A percentile compares a stretch with the other conserved stretches of the same genome.
Evolutionary conservation across 1,139 yeast species (phyloP).

Genomic region (Geotrichum macrosporum): DNA sequence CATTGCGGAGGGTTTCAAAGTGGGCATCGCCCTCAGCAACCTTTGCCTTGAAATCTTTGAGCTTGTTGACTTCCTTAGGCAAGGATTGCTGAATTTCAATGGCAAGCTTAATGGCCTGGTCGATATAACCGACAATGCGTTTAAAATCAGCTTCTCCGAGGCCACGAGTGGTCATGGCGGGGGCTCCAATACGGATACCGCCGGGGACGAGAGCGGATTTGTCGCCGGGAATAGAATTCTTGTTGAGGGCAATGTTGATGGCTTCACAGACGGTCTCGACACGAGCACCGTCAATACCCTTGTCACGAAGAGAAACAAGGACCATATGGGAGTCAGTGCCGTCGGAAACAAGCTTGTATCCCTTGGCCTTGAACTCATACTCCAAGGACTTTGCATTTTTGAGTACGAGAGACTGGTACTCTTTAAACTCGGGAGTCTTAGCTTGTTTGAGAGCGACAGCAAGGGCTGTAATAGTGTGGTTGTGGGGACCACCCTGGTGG

Average conservation of each 20-base stretch:
- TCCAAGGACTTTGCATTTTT: conserved; percentile 78
- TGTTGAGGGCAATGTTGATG: conserved; percentile 89
- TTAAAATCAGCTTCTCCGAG: conserved; percentile 73
- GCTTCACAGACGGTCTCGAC: conserved; percentile 87
- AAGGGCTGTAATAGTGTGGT: conserved; percentile 92
- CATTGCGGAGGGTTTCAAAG: conserved; percentile 61
- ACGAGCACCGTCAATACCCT: conserved; percentile 92
- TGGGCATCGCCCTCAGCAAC: conserved; percentile 65
- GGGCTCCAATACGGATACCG: conserved; percentile 94
- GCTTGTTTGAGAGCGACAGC: conserved; percentile 95
- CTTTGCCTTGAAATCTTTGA: conserved; percentile 89
- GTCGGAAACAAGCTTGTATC: conserved; percentile 76
- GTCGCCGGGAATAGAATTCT: conserved; percentile 95
- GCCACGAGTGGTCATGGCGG: conserved; percentile 98
- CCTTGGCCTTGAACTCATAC: conserved; percentile 57
- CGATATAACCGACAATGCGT: conserved; percentile 72
- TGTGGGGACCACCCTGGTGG: conserved; percentile 99
- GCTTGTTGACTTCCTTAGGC: conserved; percentile 82
- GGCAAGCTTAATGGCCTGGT: conserved; percentile 75
- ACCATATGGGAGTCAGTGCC: conserved; percentile 96
- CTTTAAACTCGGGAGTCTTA: conserved; percentile 73
- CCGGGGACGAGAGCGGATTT: conserved; percentile 92
- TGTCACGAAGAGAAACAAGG: conserved; percentile 75
- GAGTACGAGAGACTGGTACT: conserved; percentile 79
- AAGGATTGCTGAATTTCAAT: conserved; percentile 65